Evolutionary conservation across 2,329 filamentous ascomycete species (phyloP).

Genomic region (Aspergillus amoenus): DNA sequence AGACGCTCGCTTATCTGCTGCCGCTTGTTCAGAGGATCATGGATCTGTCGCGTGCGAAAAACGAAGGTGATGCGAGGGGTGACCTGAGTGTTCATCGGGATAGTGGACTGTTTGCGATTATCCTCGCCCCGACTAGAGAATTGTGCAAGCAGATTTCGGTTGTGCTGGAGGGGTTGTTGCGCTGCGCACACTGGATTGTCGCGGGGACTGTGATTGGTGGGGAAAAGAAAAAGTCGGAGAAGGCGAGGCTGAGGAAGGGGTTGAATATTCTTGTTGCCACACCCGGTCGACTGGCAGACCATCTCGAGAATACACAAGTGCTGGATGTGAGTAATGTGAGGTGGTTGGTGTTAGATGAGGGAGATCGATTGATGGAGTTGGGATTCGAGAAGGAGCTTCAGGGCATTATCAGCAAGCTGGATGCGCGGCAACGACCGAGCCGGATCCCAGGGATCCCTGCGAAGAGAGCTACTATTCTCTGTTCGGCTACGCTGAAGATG

Average conservation of each 20-base stretch:
- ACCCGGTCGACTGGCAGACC: slow-evolving; percentile 85
- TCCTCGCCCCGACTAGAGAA: slow-evolving; percentile 92
- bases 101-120: slow-evolving; percentile 87
- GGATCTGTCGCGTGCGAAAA: slow-evolving; percentile 58
- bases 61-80: slow-evolving; percentile 35
- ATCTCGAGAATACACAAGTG: slow-evolving; percentile 87
- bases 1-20: slow-evolving; percentile 92
- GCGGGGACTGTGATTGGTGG: slow-evolving; percentile 78
- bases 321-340: slow-evolving; percentile 84
- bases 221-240: slow-evolving; percentile 78
- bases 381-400: slow-evolving; percentile 94
- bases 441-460: slow-evolving; percentile 67
- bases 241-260: slow-evolving; percentile 88
- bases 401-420: slow-evolving; percentile 77
- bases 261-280: slow-evolving; percentile 95
- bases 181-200: slow-evolving; percentile 92
- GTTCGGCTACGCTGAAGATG: slow-evolving; percentile 97
- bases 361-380: slow-evolving; percentile 96
- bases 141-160: slow-evolving; percentile 89
- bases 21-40: slow-evolving; percentile 89
- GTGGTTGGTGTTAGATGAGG: slow-evolving; percentile 94
- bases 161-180: slow-evolving; percentile 79
- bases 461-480: slow-evolving; percentile 79
- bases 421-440: slow-evolving; percentile 62
- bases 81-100: slow-evolving; percentile 69